Evolutionary conservation across 2,329 filamentous ascomycete genomes (phyloP).

Genomic region (Xylariaceae sp.): DNA sequence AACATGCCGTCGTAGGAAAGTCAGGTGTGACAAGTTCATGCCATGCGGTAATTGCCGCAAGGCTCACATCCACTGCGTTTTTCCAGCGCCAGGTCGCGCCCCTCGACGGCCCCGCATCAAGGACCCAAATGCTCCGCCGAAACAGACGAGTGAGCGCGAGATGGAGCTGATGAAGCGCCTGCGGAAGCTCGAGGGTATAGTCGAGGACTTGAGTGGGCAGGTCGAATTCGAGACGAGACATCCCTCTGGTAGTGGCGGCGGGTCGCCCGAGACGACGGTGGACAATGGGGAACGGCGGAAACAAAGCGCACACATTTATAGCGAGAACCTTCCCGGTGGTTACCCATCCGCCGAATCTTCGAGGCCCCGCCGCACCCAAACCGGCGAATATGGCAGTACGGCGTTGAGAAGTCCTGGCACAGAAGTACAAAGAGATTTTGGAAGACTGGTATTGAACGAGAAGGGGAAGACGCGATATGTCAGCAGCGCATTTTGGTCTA

Average conservation of each 20-base stretch:
- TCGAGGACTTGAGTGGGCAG: slow-evolving; percentile 68
- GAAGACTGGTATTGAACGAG: slow-evolving; percentile 71
- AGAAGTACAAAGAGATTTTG: slow-evolving; percentile 58
- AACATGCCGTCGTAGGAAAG: slow-evolving; percentile 59
- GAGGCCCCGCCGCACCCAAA: slow-evolving; percentile 19
- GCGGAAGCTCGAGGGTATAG: slow-evolving; percentile 74
- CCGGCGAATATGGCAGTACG: slow-evolving; percentile 30
- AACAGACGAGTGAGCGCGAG: slow-evolving; percentile 63
- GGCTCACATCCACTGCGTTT: slow-evolving; percentile 71
- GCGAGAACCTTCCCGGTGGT: slow-evolving; percentile 24
- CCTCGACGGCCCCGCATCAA: slow-evolving; percentile 68
- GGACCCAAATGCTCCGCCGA: slow-evolving; percentile 63
- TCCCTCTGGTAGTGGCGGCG: slow-evolving; percentile 37
- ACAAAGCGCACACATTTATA: slow-evolving; percentile 21
- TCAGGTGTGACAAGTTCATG: slow-evolving; percentile 78
- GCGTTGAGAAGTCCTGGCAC: slow-evolving; percentile 33
- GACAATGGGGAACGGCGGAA: slow-evolving; percentile 33
- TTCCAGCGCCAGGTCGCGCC: slow-evolving; percentile 73
- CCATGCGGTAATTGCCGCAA: slow-evolving; percentile 76
- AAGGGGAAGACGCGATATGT: slow-evolving; percentile 71
- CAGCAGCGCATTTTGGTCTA: slow-evolving; percentile 77
- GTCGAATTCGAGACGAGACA: slow-evolving; percentile 58
- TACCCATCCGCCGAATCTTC: slow-evolving; percentile 22
- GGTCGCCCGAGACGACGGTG: slow-evolving; percentile 42
- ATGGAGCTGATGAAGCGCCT: slow-evolving; percentile 72